These are phyloP conservation scores for Inonotus hispidus DNA, from an alignment of 1,284 basidiomycete genomes.

Conservation along the genomic window DNA sequence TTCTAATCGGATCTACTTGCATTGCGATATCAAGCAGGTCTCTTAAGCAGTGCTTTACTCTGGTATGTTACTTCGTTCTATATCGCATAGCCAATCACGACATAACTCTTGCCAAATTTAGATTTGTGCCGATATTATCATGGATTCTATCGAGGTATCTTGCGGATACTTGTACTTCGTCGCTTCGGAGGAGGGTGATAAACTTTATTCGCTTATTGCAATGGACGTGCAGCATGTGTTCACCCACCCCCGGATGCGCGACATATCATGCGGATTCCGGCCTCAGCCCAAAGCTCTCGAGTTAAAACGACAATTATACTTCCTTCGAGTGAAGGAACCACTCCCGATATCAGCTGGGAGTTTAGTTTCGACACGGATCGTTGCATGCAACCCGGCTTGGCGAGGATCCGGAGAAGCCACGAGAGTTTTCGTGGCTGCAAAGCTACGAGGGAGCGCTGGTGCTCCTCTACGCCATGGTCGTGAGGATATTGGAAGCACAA, in stretches of 20 bases:
- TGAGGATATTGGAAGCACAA: neutral
- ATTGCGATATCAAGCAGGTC: neutral
- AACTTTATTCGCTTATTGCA: neutral
- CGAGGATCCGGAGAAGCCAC: neutral
- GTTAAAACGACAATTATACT: neutral
- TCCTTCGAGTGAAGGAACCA: neutral
- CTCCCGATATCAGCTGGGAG: neutral
- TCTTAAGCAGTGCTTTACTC: neutral
- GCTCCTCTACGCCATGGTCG: neutral
- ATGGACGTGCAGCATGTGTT: neutral
- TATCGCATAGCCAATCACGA: neutral
- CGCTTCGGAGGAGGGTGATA: neutral
- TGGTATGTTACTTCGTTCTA: neutral
- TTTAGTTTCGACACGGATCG: neutral
- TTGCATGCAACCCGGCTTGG: neutral
- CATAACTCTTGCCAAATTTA: neutral
- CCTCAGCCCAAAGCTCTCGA: neutral
- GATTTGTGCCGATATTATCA: neutral
- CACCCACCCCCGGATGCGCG: neutral
- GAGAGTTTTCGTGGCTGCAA: neutral
- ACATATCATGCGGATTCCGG: too few species aligned
- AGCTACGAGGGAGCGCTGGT: neutral
- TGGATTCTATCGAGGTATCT: neutral
- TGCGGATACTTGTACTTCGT: neutral
- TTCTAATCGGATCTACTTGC: neutral